phyloP scores from a whole-genome alignment of 257 asterid species.

The Jacaranda copaia region DNA sequence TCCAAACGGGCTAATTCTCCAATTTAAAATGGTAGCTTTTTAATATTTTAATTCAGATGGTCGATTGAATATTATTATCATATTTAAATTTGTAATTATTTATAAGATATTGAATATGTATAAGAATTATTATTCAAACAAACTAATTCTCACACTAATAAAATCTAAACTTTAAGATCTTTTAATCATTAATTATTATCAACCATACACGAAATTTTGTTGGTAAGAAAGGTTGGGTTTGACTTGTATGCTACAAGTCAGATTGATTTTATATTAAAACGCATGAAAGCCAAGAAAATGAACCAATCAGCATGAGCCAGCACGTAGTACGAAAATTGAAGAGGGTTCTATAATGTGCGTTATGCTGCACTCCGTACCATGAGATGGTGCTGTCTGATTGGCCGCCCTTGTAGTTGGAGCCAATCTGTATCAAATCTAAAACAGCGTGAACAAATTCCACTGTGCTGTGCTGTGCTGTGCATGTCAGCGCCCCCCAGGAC shows the following conservation, averaged over 20 bases:
- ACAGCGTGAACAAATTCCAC: conserved; percentile 3
- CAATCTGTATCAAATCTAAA: background rate
- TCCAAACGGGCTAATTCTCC: no score
- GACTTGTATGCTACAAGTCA: background rate
- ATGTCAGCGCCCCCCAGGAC: no score
- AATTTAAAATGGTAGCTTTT: no score
- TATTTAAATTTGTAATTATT: no score
- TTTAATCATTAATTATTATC: no score
- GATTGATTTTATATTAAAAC: background rate
- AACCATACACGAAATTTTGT: no score
- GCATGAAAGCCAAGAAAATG: background rate
- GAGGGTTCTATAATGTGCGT: background rate
- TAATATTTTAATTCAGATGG: no score
- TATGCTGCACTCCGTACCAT: conserved; percentile 25
- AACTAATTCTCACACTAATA: no score
- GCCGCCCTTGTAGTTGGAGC: conserved; percentile 18
- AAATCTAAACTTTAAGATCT: no score
- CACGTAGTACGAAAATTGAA: conserved; percentile 31
- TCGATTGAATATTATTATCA: no score
- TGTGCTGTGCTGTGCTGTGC: background rate
- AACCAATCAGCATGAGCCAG: conserved; percentile 7
- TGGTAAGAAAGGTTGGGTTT: background rate
- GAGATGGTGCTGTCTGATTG: conserved; percentile 29
- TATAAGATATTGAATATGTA: no score
- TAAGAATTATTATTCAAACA: no score